Conservation (phyloP, 768 basidiomycete genomes). For the Pleurotus cornucopiae region DNA sequence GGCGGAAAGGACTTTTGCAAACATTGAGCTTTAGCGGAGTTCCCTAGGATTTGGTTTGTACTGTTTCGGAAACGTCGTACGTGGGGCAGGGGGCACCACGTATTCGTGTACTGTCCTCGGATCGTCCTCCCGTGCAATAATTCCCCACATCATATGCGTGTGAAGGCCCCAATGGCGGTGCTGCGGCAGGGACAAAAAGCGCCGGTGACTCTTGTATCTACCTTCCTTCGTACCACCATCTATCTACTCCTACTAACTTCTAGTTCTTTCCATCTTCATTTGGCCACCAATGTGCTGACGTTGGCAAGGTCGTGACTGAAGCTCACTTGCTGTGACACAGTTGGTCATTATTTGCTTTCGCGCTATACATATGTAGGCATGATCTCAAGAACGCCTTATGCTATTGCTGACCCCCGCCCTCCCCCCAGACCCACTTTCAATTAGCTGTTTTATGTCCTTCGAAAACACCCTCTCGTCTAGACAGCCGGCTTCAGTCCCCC, state of each 20-base stretch:
- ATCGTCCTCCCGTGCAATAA: background rate
- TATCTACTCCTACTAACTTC: slow-evolving; percentile 14
- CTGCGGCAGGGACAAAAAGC: slow-evolving; percentile 22
- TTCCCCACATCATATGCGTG: slow-evolving; percentile 17
- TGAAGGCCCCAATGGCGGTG: slow-evolving; percentile 20
- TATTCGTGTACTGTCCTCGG: slow-evolving; percentile 1
- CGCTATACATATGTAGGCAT: slow-evolving; percentile 7
- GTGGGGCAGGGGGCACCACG: background rate
- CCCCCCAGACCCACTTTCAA: slow-evolving; percentile 2
- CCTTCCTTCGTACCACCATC: slow-evolving; percentile 19
- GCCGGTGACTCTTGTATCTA: slow-evolving; percentile 20
- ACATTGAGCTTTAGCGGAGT: too few relatives aligned
- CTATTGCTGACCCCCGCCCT: slow-evolving; percentile 2
- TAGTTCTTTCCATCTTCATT: slow-evolving; percentile 7
- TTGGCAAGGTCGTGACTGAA: slow-evolving; percentile 11
- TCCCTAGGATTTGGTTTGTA: too few relatives aligned
- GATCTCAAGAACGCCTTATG: background rate
- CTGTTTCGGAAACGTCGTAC: too few relatives aligned
- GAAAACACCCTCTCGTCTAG: background rate
- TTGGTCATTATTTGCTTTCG: background rate
- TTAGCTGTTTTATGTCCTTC: background rate
- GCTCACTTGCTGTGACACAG: slow-evolving; percentile 9
- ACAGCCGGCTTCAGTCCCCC: background rate
- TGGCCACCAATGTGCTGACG: slow-evolving; percentile 8
- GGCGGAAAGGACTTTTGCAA: too few relatives aligned